Evolutionary conservation across 805 yeast species (phyloP).

Genomic region (Ogataea wickerhamii): DNA sequence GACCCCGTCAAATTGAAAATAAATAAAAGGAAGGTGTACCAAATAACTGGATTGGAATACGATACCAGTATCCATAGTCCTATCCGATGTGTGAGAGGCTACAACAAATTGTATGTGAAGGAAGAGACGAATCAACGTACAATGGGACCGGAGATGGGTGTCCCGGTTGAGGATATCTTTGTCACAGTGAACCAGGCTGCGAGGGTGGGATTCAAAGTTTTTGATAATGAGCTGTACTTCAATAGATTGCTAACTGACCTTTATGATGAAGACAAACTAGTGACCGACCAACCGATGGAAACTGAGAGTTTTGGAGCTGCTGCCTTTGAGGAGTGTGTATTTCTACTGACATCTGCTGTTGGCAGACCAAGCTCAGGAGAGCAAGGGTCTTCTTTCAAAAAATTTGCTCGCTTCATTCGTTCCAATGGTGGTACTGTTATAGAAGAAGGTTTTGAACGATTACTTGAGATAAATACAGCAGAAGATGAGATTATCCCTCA

Average conservation of each 20-base stretch:
- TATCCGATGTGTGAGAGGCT: slow-evolving; percentile 60
- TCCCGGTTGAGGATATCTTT: slow-evolving; percentile 30
- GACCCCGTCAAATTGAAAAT: slow-evolving; percentile 42
- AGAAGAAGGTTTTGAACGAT: slow-evolving; percentile 18
- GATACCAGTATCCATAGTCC: slow-evolving; percentile 13
- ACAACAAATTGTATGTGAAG: slow-evolving; percentile 43
- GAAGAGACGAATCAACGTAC: slow-evolving; percentile 22
- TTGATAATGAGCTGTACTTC: slow-evolving; percentile 15
- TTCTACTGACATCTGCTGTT: slow-evolving; percentile 33
- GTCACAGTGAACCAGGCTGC: slow-evolving; percentile 35
- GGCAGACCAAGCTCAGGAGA: slow-evolving; percentile 3
- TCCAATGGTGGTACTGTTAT: slow-evolving; percentile 42
- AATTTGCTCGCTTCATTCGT: slow-evolving; percentile 33
- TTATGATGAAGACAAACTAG: slow-evolving; percentile 1
- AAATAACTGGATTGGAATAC: slow-evolving; percentile 45
- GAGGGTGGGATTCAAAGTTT: slow-evolving; percentile 16
- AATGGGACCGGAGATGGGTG: slow-evolving; percentile 17
- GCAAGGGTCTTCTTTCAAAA: slow-evolving; percentile 24
- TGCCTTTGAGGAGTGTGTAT: slow-evolving; percentile 35
- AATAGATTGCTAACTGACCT: slow-evolving; percentile 9
- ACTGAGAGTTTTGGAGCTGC: background rate
- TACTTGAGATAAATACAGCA: slow-evolving; percentile 3
- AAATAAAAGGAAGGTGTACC: slow-evolving; percentile 31
- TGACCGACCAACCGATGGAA: background rate
- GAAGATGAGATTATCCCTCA: slow-evolving; percentile 1